These are phyloP conservation scores for Beauveria caledonica DNA, from an alignment of 2,329 filamentous ascomycete species.

Conservation along the genomic window DNA sequence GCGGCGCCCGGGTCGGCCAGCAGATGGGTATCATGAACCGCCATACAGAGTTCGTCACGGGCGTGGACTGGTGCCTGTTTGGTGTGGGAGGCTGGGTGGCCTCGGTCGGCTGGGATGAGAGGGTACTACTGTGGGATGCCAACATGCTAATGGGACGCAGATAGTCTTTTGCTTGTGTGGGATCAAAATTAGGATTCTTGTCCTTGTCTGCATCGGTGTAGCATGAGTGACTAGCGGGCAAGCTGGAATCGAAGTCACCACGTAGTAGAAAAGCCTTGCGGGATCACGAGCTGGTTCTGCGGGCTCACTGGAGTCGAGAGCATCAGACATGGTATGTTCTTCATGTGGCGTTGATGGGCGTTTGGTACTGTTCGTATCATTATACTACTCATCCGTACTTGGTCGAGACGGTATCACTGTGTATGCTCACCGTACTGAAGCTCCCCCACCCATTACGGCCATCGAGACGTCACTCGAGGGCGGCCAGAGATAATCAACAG, in stretches of 20 bases:
- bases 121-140: slow-evolving; percentile 86
- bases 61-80: slow-evolving; percentile 97
- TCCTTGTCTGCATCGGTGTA: neutral
- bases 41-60: slow-evolving; percentile 93
- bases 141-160: slow-evolving; percentile 35
- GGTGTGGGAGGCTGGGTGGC: slow-evolving; percentile 93
- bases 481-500: neutral
- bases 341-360: slow-evolving; percentile 1
- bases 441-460: too few species aligned
- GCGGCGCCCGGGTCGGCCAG: slow-evolving; percentile 44
- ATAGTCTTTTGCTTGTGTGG: slow-evolving; percentile 9
- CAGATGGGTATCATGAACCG: slow-evolving; percentile 82
- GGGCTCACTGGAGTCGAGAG: neutral
- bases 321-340: neutral
- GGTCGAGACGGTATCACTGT: neutral
- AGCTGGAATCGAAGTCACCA: neutral
- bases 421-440: neutral
- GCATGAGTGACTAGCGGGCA: neutral
- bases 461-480: too few species aligned
- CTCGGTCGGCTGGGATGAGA: slow-evolving; percentile 89
- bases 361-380: neutral
- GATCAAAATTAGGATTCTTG: neutral
- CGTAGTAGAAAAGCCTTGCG: neutral
- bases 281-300: neutral
- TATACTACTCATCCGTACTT: neutral